These are phyloP conservation scores for Colletotrichum caudatum DNA, from an alignment of 2,329 filamentous ascomycete species.

Conservation along the genomic window DNA sequence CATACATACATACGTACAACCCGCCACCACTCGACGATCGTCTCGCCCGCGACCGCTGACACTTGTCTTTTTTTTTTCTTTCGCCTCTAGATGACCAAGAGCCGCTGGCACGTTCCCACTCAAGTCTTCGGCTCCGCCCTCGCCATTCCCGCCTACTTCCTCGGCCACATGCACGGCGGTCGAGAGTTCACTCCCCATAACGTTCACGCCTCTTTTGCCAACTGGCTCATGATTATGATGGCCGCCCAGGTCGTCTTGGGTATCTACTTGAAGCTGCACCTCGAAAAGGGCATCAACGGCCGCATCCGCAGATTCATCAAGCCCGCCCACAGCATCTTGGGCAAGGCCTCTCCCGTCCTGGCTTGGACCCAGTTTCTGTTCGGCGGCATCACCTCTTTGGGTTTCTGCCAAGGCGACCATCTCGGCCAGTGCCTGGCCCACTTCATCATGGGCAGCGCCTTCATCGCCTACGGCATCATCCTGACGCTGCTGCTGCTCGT, in stretches of 20 bases:
- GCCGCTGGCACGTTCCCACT: slow-evolving; percentile 92
- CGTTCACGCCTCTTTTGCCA: slow-evolving; percentile 84
- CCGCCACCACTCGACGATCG: not conserved
- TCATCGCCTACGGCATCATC: slow-evolving; percentile 92
- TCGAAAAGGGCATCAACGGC: slow-evolving; percentile 85
- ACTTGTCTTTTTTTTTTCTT: slow-evolving; percentile 15
- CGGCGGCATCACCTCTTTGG: slow-evolving; percentile 90
- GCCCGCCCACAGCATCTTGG: slow-evolving; percentile 80
- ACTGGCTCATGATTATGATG: slow-evolving; percentile 83
- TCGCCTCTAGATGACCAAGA: slow-evolving; percentile 79
- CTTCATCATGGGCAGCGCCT: slow-evolving; percentile 98
- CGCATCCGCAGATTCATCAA: slow-evolving; percentile 80
- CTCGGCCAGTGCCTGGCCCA: slow-evolving; percentile 93
- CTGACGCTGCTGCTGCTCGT: slow-evolving; percentile 88
- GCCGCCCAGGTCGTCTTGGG: slow-evolving; percentile 82
- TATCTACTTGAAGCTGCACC: slow-evolving; percentile 88
- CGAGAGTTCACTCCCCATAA: slow-evolving; percentile 83
- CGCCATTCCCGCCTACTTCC: slow-evolving; percentile 86
- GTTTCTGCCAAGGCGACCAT: slow-evolving; percentile 94
- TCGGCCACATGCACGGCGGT: slow-evolving; percentile 91
- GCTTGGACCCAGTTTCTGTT: slow-evolving; percentile 97
- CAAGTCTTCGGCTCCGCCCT: slow-evolving; percentile 81
- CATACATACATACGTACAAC: not conserved
- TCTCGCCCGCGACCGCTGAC: slow-evolving; percentile 28
- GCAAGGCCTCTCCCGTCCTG: slow-evolving; percentile 87